phyloP scores from a whole-genome alignment of 352 stramenopile genomes.

The Albugo candida region DNA sequence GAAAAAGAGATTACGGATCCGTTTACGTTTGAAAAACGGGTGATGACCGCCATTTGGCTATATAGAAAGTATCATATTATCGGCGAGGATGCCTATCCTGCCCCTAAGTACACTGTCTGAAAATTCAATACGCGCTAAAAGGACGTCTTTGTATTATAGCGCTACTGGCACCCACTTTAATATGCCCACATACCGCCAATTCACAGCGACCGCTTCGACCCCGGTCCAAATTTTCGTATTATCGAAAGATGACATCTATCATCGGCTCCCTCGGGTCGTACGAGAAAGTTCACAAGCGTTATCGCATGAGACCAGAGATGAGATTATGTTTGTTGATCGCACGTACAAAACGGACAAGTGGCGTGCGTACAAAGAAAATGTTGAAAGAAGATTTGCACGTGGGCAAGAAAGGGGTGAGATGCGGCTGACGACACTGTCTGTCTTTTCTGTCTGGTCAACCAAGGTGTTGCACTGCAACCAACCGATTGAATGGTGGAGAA shows the following conservation, averaged over 20 bases:
- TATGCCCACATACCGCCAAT: constrained; percentile 32
- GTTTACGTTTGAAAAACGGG: constrained; percentile 12
- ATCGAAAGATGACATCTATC: constrained; percentile 65
- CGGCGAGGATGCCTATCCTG: constrained; percentile 47
- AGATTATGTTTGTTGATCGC: constrained; percentile 42
- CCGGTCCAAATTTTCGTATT: constrained; percentile 46
- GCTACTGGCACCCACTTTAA: constrained; percentile 42
- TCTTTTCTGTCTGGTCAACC: no score
- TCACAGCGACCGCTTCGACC: constrained; percentile 40
- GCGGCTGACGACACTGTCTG: no score
- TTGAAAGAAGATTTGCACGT: no score
- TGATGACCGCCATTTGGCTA: constrained; percentile 37
- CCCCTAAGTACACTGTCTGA: constrained; percentile 17
- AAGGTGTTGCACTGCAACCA: no score
- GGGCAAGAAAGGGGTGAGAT: no score
- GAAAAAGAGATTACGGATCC: constrained; percentile 31
- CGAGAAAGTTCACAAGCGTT: constrained; percentile 30
- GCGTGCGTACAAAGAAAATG: constrained; percentile 28
- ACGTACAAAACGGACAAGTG: constrained; percentile 54
- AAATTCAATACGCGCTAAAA: background rate
- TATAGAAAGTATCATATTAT: constrained; percentile 34
- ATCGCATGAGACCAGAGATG: constrained; percentile 20
- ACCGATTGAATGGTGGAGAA: no score
- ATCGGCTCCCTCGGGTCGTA: constrained; percentile 31
- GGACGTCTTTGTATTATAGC: constrained; percentile 10